These are phyloP conservation scores for Solanum tarijense DNA, from an alignment of 257 asterid species.

Conservation along the genomic window DNA sequence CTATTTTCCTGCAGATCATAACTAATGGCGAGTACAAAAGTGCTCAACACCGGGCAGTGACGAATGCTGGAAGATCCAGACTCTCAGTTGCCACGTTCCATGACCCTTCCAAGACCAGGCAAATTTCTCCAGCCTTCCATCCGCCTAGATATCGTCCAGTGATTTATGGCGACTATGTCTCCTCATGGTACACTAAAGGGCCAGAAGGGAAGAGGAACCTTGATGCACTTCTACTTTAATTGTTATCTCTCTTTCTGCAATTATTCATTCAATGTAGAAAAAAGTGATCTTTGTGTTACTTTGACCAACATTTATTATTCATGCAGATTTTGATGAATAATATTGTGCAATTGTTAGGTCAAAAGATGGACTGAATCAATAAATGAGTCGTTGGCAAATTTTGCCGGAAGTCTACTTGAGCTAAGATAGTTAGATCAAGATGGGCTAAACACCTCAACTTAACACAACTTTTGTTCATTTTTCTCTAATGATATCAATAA, in stretches of 20 bases:
- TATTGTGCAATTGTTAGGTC: background rate
- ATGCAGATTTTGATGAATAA: background rate
- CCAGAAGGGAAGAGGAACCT: slow-evolving; percentile 79
- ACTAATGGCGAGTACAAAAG: slow-evolving; percentile 76
- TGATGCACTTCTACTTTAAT: slow-evolving; percentile 55
- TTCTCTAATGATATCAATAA: background rate
- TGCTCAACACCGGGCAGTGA: slow-evolving; percentile 71
- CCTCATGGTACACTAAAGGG: slow-evolving; percentile 85
- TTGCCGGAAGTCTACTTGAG: background rate
- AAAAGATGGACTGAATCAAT: background rate
- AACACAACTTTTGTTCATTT: background rate
- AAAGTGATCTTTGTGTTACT: background rate
- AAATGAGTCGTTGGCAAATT: background rate
- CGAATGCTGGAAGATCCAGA: slow-evolving; percentile 49
- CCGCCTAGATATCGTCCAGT: slow-evolving; percentile 59
- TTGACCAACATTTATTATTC: background rate
- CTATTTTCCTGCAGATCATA: slow-evolving; percentile 37
- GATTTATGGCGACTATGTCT: slow-evolving; percentile 58
- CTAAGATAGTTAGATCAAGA: background rate
- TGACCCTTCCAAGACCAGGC: slow-evolving; percentile 64
- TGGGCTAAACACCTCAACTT: background rate
- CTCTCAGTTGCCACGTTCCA: slow-evolving; percentile 89
- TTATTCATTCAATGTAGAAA: background rate
- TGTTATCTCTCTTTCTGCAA: background rate
- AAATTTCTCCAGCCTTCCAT: slow-evolving; percentile 38